phyloP scores from a whole-genome alignment of 306 rosid species.

The Trifolium repens region DNA sequence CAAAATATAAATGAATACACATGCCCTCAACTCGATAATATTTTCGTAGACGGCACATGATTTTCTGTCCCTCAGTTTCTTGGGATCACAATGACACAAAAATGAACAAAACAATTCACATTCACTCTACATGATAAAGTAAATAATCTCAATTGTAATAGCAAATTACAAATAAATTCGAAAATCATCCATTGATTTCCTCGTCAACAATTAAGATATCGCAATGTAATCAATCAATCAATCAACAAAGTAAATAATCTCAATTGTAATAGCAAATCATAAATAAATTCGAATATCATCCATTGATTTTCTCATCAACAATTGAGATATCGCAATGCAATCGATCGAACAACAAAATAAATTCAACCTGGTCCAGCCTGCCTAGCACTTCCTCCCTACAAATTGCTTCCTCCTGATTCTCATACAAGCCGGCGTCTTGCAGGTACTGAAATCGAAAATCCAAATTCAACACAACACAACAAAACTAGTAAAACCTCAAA shows the following conservation, averaged over 20 bases:
- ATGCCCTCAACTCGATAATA: constrained; percentile 11
- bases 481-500: constrained; percentile 29
- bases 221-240: too few species aligned
- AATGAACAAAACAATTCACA: constrained; percentile 5
- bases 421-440: constrained; percentile 83
- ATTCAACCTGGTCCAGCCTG: constrained; percentile 87
- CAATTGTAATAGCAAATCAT: background rate
- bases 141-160: background rate
- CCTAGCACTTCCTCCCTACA: constrained; percentile 96
- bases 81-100: constrained; percentile 32
- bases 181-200: background rate
- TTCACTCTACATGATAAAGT: background rate
- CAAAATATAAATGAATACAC: constrained; percentile 12
- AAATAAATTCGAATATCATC: background rate
- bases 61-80: constrained; percentile 3
- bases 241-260: too few species aligned
- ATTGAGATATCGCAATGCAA: background rate
- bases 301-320: background rate
- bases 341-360: constrained; percentile 14
- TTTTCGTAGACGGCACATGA: background rate
- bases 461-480: constrained; percentile 52
- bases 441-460: constrained; percentile 69
- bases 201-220: too few species aligned
- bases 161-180: background rate
- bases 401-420: constrained; percentile 81